phyloP scores from a whole-genome alignment of 345 rosid genomes.

The Camelina hispida region DNA sequence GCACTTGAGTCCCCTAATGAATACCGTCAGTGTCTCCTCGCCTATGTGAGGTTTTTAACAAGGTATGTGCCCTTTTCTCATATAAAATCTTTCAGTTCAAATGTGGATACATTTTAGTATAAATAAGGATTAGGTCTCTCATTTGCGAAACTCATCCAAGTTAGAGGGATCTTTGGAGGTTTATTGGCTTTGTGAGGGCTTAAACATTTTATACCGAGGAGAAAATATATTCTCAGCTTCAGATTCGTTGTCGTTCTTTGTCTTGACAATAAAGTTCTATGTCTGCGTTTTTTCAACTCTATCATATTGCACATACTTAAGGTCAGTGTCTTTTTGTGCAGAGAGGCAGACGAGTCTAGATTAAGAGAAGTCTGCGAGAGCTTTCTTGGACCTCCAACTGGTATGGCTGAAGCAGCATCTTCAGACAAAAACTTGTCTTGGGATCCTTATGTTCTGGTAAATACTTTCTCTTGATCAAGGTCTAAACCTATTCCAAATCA shows the following conservation, averaged over 20 bases:
- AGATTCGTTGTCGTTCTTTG: not conserved
- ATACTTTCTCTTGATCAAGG: conserved; percentile 29
- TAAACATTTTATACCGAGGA: not conserved
- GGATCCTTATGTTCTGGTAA: conserved; percentile 95
- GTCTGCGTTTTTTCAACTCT: not conserved
- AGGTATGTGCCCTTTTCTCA: conserved; percentile 55
- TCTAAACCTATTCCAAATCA: conserved; percentile 1
- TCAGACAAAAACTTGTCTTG: conserved; percentile 63
- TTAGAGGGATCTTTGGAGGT: not conserved
- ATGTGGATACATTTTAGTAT: not conserved
- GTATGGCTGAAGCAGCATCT: conserved; percentile 66
- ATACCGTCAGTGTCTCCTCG: conserved; percentile 92
- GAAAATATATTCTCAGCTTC: not conserved
- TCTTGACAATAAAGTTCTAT: not conserved
- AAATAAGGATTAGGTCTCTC: not conserved
- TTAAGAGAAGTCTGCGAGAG: conserved; percentile 93
- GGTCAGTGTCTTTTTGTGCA: conserved; percentile 44
- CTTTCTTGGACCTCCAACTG: conserved; percentile 97
- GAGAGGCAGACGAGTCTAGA: conserved; percentile 97
- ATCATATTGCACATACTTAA: not conserved
- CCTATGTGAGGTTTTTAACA: conserved; percentile 87
- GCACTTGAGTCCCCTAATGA: conserved; percentile 85
- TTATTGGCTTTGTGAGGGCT: not conserved
- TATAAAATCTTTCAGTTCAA: not conserved
- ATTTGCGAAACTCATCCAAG: conserved; percentile 11